Percentiles rank a stretch among this genome's conserved stretches.
Conservation (phyloP, 2,329 filamentous ascomycete genomes). For the Fusarium falciforme region DNA sequence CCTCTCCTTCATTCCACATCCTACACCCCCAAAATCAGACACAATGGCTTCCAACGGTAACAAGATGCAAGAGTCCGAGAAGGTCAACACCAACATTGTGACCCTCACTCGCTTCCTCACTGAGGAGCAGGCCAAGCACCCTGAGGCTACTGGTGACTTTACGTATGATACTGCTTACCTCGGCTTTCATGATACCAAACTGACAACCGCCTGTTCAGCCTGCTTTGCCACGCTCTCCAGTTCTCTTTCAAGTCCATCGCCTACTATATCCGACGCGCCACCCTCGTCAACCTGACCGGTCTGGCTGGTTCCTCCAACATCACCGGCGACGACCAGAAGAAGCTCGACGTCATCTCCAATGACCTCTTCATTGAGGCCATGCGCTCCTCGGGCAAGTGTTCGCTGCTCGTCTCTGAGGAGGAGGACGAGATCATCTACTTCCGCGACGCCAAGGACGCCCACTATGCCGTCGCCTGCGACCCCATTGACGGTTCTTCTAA, state of each 20-base stretch:
- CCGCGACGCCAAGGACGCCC: constrained; percentile 77
- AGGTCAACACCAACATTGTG: constrained; percentile 95
- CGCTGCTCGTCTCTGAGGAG: constrained; percentile 96
- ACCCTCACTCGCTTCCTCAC: constrained; percentile 96
- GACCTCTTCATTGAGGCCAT: constrained; percentile 97
- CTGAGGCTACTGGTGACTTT: constrained; percentile 97
- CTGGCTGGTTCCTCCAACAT: constrained; percentile 94
- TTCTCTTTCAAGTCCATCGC: constrained; percentile 99
- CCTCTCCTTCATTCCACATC: constrained; percentile 17
- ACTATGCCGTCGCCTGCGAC: constrained; percentile 96
- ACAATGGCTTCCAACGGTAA: constrained; percentile 54
- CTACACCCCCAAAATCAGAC: constrained; percentile 29
- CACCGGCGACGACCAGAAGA: constrained; percentile 99
- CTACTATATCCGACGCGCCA: constrained; percentile 97
- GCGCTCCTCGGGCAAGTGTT: constrained; percentile 90
- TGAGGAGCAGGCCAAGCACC: constrained; percentile 93
- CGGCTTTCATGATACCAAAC: constrained; percentile 17
- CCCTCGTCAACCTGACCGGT: constrained; percentile 93
- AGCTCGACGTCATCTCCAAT: constrained; percentile 98
- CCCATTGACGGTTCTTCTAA: constrained; percentile 99
- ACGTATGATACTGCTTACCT: constrained; percentile 68
- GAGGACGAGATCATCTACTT: constrained; percentile 95
- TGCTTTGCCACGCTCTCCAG: constrained; percentile 96
- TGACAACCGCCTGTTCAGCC: constrained; percentile 60
- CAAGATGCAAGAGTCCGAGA: constrained; percentile 70